Conservation (phyloP, 257 asterid genomes). For the Anisodus acutangulus region DNA sequence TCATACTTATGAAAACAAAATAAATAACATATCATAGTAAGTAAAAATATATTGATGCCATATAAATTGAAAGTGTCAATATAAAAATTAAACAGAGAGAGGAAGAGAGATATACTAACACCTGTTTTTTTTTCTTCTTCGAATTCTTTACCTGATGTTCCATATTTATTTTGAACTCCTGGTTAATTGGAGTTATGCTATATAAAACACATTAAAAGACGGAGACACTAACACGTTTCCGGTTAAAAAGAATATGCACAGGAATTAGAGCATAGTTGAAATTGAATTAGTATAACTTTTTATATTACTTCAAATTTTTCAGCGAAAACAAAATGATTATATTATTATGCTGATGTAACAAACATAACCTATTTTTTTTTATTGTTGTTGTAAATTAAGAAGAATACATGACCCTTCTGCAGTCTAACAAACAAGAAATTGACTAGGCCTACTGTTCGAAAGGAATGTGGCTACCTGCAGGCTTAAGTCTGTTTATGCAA, state of each 20-base stretch:
- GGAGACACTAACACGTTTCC: too few species aligned
- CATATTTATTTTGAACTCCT: too few species aligned
- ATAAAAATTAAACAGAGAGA: too few species aligned
- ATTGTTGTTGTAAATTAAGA: not conserved
- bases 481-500: not conserved
- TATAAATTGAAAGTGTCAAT: too few species aligned
- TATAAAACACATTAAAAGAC: too few species aligned
- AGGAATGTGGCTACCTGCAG: conserved; percentile 22
- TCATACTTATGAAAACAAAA: not conserved
- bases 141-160: too few species aligned
- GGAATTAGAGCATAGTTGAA: not conserved
- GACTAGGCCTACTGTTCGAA: not conserved
- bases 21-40: too few species aligned
- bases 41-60: too few species aligned
- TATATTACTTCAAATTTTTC: not conserved
- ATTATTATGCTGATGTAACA: not conserved
- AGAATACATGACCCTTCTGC: not conserved
- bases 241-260: not conserved
- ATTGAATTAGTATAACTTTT: not conserved
- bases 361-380: not conserved
- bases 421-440: not conserved
- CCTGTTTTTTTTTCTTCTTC: too few species aligned
- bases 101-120: too few species aligned
- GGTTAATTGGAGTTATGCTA: too few species aligned
- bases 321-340: not conserved